Evolutionary conservation across 192 early-diverging fungal species (phyloP), one percentile per base, ranked within the genome.

Genomic region (Entomortierella chlamydospora): DNA sequence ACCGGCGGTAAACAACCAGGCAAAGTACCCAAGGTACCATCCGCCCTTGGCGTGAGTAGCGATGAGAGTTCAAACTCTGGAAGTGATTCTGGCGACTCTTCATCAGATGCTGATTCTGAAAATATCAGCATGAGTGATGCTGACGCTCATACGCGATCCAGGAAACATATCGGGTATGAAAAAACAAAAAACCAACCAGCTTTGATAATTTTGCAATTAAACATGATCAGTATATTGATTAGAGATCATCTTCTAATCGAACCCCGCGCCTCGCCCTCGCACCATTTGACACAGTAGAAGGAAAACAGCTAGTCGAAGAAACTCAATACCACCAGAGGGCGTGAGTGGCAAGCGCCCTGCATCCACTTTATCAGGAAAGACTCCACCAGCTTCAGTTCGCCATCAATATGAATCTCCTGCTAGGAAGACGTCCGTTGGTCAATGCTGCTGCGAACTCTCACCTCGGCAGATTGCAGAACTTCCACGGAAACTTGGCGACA

Each of bases 1-100:
- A 78, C 66, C 0, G 73, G 73, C 57, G 73, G 73, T 23, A 78
- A 78, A 56, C 73, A 69, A n/a, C 73, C 73, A 26, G 73, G 73
- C 33, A 78, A 78, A 49, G 31, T 78, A 20, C 73, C 73, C 17
- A 78, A 51, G 20, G 66, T 52, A 17, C 54, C 73, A 3, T 41
- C 57, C 12, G 43, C 47, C 17, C 15, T 63, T 28, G 60, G 54
- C 22, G 43, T 37, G 13, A 78, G 66, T 29, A 68, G 66, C 39
- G 67, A 78, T 31, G 67, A 70, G 45, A 67, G 73, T 37, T 78
- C 73, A 11, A 59, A 64, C 10, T 69, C 73, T 9, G 67, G 61
- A 33, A 67, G 64, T 12, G 72, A 74, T n/a, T 78, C 73, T 56
- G 73, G 58, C n/a, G 60, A 22, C 11, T 68, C 33, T 3, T 70